A percentile compares a stretch with the other conserved stretches of the same genome.
Conservation (phyloP, 1,284 basidiomycete genomes). For the Meripilus lineatus region DNA sequence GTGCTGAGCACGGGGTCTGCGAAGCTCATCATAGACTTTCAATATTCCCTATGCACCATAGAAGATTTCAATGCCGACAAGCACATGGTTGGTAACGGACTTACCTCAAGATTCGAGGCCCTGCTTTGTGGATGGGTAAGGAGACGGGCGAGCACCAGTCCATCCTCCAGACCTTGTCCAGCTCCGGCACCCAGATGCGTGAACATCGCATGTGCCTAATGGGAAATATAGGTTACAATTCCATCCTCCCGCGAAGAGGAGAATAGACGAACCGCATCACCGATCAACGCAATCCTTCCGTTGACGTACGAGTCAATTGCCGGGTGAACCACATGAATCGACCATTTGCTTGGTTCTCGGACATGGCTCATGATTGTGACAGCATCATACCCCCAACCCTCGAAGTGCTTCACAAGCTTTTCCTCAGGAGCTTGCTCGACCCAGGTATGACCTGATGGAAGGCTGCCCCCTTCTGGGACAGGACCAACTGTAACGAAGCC, state of each 20-base stretch:
- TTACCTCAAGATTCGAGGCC: constrained; percentile 42
- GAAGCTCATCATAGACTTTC: constrained; percentile 37
- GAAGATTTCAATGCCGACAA: constrained; percentile 1
- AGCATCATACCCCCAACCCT: constrained; percentile 46
- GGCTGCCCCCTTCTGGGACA: constrained; percentile 29
- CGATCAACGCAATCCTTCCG: constrained; percentile 47
- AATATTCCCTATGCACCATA: constrained; percentile 33
- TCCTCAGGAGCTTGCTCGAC: constrained; percentile 37
- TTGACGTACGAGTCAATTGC: constrained; percentile 43
- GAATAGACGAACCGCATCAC: constrained; percentile 46
- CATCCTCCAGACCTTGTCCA: constrained; percentile 61
- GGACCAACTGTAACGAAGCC: constrained; percentile 31
- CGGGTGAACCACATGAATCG: constrained; percentile 48
- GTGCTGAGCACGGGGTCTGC: constrained; percentile 42
- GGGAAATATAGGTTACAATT: background rate
- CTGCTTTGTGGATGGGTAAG: constrained; percentile 42
- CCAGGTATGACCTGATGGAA: constrained; percentile 39
- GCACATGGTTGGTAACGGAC: constrained; percentile 7
- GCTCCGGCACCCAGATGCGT: constrained; percentile 62
- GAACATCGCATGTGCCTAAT: constrained; percentile 52
- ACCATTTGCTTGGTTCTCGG: constrained; percentile 52
- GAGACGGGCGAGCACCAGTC: constrained; percentile 43
- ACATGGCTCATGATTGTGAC: constrained; percentile 40
- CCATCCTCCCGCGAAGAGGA: background rate
- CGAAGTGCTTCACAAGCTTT: constrained; percentile 42